Base-by-base conservation (phyloP, 2,329 filamentous ascomycete genomes). In the Fusarium denticulatum region DNA sequence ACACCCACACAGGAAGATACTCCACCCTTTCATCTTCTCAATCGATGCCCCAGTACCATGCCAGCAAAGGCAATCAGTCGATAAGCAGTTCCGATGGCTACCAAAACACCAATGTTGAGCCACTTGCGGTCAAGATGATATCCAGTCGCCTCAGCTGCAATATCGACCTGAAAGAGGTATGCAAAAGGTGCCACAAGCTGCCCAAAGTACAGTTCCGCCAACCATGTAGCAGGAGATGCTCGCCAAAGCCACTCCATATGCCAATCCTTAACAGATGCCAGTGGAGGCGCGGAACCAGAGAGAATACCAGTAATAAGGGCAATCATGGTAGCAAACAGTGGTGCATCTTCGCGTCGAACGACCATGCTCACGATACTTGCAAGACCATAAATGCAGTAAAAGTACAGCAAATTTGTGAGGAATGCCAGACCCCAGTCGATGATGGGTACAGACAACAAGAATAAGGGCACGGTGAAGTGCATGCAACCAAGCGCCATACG, bases 361-460 rank as follows among this genome's bases (percentile, higher is more conserved):
- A 90, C 74, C 86, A 90, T 89, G 64, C 84, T 87, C 22, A 90
- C 78, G 36, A 83, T 80, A 39, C 83, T 86, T 1, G 88, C 85
- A 12, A 90, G 82, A 0, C 88, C 88, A 76, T 89, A 90, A 57
- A 90, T 87, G 74, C 86, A 86, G 80, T 86, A 91, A 74, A 89
- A 90, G 79, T 90, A 90, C 15, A 86, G 68, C 50, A 89, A 74
- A 63, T 90, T 90, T 12, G 83, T 84, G 20, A 82, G 60, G 76
- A 87, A 90, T 32, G 86, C 86, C 15, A 83, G 77, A 28, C 79
- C 77, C 81, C 85, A 90, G n/a, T 77, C 76, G 24, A 89, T 88
- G 28, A 86, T 80, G 3, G 88, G 87, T 7, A 83, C 84, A 2
- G 84, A 81, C 13, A 90, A 82, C 4, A 89, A 71, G 42, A 86